Evolutionary conservation across 1,139 yeast genomes (phyloP).

Genomic region (Zygosaccharomyces sapae): DNA sequence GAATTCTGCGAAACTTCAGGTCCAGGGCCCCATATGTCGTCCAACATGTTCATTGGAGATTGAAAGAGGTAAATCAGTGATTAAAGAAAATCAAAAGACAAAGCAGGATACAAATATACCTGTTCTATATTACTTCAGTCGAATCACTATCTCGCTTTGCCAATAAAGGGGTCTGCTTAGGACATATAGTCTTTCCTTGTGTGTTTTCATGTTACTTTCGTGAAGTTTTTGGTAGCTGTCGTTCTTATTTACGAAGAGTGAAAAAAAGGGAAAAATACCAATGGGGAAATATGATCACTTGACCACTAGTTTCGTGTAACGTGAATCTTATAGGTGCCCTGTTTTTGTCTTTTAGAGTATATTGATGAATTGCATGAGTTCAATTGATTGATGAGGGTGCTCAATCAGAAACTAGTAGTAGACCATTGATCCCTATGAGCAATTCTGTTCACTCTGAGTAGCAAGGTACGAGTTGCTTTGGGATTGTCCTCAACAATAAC

Average conservation of each 20-base stretch:
- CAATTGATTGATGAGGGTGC: too few relatives aligned
- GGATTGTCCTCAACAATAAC: too few relatives aligned
- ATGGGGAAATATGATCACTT: background rate
- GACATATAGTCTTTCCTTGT: background rate
- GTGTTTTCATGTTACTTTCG: background rate
- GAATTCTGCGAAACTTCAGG: constrained; percentile 3
- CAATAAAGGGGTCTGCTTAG: background rate
- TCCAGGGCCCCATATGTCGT: constrained; percentile 14
- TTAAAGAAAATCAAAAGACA: too few relatives aligned
- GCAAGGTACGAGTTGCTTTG: too few relatives aligned
- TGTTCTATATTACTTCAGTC: background rate
- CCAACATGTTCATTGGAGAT: constrained; percentile 8
- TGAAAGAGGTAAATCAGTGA: background rate
- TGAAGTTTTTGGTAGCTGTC: background rate
- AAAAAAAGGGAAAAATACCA: background rate
- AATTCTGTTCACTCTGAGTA: too few relatives aligned
- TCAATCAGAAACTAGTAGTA: too few relatives aligned
- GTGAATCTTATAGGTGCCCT: background rate
- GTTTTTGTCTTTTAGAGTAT: too few relatives aligned
- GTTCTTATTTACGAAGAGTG: background rate
- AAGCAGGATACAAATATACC: too few relatives aligned
- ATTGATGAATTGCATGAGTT: too few relatives aligned
- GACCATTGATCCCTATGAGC: too few relatives aligned
- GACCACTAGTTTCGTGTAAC: background rate
- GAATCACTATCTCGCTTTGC: background rate